Evolutionary conservation across 106 monocot species (phyloP).

Genomic region (Cymbidium sinense): DNA sequence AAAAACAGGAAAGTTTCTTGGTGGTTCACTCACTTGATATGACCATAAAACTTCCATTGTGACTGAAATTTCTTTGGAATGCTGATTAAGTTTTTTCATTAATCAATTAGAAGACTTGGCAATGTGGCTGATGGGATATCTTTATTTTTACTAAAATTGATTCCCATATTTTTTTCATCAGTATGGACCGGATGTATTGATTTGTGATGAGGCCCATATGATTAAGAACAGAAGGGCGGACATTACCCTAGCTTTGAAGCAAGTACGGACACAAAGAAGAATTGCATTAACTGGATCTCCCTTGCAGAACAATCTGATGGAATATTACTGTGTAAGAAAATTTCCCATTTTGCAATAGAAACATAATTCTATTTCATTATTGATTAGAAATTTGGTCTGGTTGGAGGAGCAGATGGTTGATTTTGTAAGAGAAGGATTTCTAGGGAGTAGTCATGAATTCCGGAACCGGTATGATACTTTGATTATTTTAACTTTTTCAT

Average conservation of each 20-base stretch:
- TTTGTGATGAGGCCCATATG: slow-evolving; percentile 99
- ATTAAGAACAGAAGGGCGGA: slow-evolving; percentile 96
- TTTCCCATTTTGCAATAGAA: neutral
- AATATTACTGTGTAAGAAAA: slow-evolving; percentile 94
- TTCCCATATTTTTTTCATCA: slow-evolving; percentile 15
- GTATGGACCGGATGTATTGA: slow-evolving; percentile 85
- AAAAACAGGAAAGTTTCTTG: too few species aligned
- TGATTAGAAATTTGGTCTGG: slow-evolving; percentile 3
- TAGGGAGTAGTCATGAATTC: slow-evolving; percentile 93
- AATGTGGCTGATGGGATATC: neutral
- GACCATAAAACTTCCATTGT: too few species aligned
- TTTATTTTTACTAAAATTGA: neutral
- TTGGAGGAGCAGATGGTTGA: slow-evolving; percentile 85
- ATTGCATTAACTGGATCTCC: slow-evolving; percentile 98
- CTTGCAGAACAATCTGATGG: slow-evolving; percentile 98
- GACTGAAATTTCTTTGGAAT: neutral
- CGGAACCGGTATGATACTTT: slow-evolving; percentile 54
- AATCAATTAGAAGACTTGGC: neutral
- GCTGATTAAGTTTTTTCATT: neutral
- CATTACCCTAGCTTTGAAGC: slow-evolving; percentile 78
- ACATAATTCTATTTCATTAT: neutral
- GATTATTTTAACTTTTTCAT: neutral
- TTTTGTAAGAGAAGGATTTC: slow-evolving; percentile 97
- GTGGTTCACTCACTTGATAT: too few species aligned
- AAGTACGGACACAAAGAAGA: slow-evolving; percentile 86